Evolutionary conservation across 352 stramenopile species (phyloP).

Genomic region (Thalassiosira oceanica): DNA sequence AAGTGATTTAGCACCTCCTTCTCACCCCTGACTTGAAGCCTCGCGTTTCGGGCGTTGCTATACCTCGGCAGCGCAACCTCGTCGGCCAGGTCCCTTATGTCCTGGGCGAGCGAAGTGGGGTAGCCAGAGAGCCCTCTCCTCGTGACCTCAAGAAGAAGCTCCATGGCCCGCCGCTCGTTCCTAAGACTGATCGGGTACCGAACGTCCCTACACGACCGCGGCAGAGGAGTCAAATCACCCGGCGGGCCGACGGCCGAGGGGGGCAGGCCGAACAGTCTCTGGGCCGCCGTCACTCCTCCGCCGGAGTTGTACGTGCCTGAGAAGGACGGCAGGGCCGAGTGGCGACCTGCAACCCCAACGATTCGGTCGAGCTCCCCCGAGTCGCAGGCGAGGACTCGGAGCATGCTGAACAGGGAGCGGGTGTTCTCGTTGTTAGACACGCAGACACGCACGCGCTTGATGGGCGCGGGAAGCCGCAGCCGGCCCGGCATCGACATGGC

Average conservation of each 20-base stretch:
- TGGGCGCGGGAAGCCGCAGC: background rate
- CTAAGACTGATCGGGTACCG: conserved; percentile 71
- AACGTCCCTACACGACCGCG: conserved; percentile 68
- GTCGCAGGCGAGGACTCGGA: conserved; percentile 78
- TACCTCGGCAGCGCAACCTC: conserved; percentile 67
- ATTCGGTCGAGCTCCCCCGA: conserved; percentile 69
- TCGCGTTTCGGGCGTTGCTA: conserved; percentile 82
- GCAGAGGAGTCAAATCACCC: background rate
- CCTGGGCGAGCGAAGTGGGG: conserved; percentile 80
- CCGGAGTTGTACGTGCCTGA: background rate
- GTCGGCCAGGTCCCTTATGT: conserved; percentile 68
- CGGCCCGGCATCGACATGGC: background rate
- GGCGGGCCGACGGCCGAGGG: background rate
- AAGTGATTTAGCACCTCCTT: conserved; percentile 85
- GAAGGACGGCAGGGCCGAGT: background rate
- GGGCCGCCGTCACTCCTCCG: background rate
- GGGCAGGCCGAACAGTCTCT: conserved; percentile 7
- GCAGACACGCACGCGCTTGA: conserved; percentile 81
- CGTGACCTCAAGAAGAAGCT: conserved; percentile 66
- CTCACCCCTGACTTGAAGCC: conserved; percentile 84
- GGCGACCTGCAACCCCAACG: conserved; percentile 13
- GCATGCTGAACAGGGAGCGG: conserved; percentile 77
- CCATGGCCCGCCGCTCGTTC: conserved; percentile 81
- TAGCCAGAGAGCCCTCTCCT: conserved; percentile 65
- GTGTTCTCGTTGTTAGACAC: conserved; percentile 85